Conservation (phyloP, 1,284 basidiomycete species). For the Apiotrichum brassicae region DNA sequence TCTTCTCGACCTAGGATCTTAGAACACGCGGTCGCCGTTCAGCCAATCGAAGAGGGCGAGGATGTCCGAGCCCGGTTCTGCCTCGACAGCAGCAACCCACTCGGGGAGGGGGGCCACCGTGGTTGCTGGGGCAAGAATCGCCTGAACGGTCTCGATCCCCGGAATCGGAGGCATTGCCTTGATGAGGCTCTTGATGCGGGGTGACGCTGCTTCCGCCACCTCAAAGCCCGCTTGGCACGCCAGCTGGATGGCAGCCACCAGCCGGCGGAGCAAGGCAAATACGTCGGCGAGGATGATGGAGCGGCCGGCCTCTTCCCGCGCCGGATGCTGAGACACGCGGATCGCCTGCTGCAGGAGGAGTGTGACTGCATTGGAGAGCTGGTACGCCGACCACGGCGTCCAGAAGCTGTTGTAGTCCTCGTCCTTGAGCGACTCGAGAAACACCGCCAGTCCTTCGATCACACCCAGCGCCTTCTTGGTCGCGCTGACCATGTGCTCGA, state of each 20-base stretch:
- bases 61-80: conserved; percentile 9
- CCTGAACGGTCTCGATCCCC: conserved; percentile 13
- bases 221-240: conserved; percentile 7
- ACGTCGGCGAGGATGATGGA: conserved; percentile 1
- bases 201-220: conserved; percentile 11
- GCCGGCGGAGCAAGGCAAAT: conserved; percentile 3
- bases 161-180: conserved; percentile 14
- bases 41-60: conserved; percentile 19
- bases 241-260: conserved; percentile 6
- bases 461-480: conserved; percentile 5
- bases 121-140: background rate
- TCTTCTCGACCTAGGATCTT: no score
- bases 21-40: conserved; percentile 8
- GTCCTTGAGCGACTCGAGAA: conserved; percentile 5
- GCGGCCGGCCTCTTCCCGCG: background rate
- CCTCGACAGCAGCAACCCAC: background rate
- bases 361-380: conserved; percentile 14
- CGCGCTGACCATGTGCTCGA: conserved; percentile 2
- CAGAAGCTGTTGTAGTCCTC: conserved; percentile 11
- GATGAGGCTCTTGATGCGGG: conserved; percentile 11
- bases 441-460: conserved; percentile 6
- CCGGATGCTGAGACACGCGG: conserved; percentile 4
- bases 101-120: background rate
- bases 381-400: conserved; percentile 12
- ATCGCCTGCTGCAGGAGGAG: conserved; percentile 16